Evolutionary conservation across 1,284 basidiomycete genomes (phyloP).

Genomic region (Puccinia horiana): DNA sequence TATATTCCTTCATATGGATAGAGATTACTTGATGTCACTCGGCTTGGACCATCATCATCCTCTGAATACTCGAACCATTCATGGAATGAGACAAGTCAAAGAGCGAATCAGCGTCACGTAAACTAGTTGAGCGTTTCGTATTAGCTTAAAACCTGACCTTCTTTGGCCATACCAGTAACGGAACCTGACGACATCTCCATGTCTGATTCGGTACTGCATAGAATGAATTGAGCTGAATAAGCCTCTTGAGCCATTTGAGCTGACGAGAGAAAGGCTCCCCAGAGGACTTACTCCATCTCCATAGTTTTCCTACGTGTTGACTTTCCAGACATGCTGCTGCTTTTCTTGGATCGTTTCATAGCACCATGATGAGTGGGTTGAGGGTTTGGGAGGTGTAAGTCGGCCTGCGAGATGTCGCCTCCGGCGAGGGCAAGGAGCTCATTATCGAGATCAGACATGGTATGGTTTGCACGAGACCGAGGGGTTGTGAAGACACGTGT

Average conservation of each 20-base stretch:
- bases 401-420: conserved; percentile 23
- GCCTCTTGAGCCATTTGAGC: not conserved
- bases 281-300: conserved; percentile 41
- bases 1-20: conserved; percentile 47
- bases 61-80: conserved; percentile 3
- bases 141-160: conserved; percentile 12
- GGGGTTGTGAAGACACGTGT: not conserved
- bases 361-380: conserved; percentile 8
- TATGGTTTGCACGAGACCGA: not conserved
- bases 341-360: conserved; percentile 19
- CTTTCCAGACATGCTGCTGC: conserved; percentile 1
- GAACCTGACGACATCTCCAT: conserved; percentile 50
- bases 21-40: conserved; percentile 8
- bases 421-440: conserved; percentile 45
- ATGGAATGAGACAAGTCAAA: not conserved
- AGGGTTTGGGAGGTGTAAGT: not conserved
- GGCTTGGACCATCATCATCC: conserved; percentile 28
- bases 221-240: not conserved
- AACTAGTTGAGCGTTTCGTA: not conserved
- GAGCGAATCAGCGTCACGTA: not conserved
- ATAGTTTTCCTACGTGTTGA: conserved; percentile 27
- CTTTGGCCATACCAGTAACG: conserved; percentile 16
- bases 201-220: conserved; percentile 42
- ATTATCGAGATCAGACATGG: conserved; percentile 46
- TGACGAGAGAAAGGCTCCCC: not conserved